Base-by-base conservation (phyloP, 75 land plant genomes). In the Sequoia sempervirens region DNA sequence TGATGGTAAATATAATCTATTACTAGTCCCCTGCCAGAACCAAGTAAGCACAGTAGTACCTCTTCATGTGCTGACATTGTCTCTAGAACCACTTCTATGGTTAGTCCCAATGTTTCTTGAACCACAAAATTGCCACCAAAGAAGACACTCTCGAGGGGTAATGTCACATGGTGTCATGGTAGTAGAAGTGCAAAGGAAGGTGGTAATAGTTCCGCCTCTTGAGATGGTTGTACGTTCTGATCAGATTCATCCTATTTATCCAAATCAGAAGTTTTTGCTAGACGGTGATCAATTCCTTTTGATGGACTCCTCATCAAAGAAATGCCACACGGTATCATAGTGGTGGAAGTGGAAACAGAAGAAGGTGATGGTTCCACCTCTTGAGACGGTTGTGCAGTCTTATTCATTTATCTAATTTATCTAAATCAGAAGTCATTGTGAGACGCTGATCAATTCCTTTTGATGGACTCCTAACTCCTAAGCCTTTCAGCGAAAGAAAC, bases 41-140 rank as follows among this genome's bases (percentile, higher is more conserved):
- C 91, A 93, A 74, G 92, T 92, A 84, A 92, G 88, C 3, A 96
- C 89, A 1, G 96, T 95, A 10, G 87, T 91, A 36, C 75, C 83
- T 47, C 89, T 86, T 2, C 92, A 91, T 52, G 93, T 87, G 66
- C 50, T 54, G 1, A 43, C 4, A 26, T 43, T 34, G 46, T 69
- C n/a, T 32, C 82, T 50, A n/a, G 47, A 79, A 79, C 15, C 37
- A 41, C 46, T 79, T 72, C 38, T 72, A 32, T 72, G 38, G 11
- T 56, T 34, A n/a, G 15, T 58, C 41, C 80, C n/a, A 64, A 56
- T 64, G 50, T 43, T 26, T 91, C 92, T 6, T 80, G 91, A 1
- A 41, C 45, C 15, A 88, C 92, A 10, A 88, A 90, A 79, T 91
- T 92, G 84, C 96, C 93, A 15, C 92, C 95, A 23, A 93, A 96